Base-by-base conservation (phyloP, 768 basidiomycete species). In the Agrocybe chaxingu region DNA sequence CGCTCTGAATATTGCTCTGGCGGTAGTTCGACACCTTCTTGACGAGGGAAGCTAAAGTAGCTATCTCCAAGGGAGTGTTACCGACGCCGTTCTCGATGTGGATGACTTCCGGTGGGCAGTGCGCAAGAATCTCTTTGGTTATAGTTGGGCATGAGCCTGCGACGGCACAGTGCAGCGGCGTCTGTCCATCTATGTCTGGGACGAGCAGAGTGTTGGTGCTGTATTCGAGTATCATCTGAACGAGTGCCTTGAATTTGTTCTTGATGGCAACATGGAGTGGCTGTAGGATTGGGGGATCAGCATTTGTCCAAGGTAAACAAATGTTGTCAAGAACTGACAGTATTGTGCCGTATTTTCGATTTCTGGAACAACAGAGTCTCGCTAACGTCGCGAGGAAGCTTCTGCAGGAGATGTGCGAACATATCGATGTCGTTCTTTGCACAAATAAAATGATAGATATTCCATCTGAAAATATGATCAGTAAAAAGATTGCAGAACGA, bases 181-280 rank as follows among this genome's bases (percentile, higher is more conserved):
- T 80, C n/a, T 69, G 74, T 0, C 80, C 83, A 40, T 73, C 68
- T 29, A 67, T 66, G 56, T 84, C 75, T 31, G 70, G 75, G 7
- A 69, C 57, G 3, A 74, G 56, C 24, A 75, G 64, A 4, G 68
- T 57, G 0, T 70, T 51, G 37, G 63, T 66, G 6, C 70, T 67
- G 41, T 71, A 73, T 3, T 68, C 63, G 10, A 80, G 55, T 32
- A 81, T 59, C 30, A 70, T 52, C 33, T 67, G 58, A 40, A 75
- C 70, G 3, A 69, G 47, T 0, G 56, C 45, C 7, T 64, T 59
- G 6, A 56, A 52, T 0, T 67, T 69, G 0, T 35, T 39, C 51
- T 77, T 75, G 10, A 79, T 75, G 3, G 79, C 78, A n/a, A 81
- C 37, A 53, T 78, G 80, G 5, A 84, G 65, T 7, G 82, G 81